Conservation (phyloP, 1,284 basidiomycete species). For the Apiotrichum brassicae region DNA sequence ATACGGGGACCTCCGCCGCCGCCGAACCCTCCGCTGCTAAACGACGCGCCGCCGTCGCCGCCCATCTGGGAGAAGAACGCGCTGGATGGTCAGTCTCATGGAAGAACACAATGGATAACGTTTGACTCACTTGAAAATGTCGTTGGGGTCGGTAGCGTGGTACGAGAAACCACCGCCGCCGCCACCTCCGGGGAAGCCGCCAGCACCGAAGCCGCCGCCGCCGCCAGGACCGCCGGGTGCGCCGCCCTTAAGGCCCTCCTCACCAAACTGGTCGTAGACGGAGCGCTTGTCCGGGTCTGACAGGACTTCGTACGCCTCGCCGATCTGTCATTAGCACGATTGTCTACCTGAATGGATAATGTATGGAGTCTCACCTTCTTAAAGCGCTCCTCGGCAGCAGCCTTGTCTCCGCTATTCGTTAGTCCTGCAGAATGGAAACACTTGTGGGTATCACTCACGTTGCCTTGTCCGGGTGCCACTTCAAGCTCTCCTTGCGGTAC, state of each 20-base stretch:
- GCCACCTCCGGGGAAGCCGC: conserved; percentile 52
- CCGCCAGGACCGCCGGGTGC: conserved; percentile 45
- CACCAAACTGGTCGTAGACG: conserved; percentile 91
- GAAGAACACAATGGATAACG: no score
- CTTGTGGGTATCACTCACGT: conserved; percentile 44
- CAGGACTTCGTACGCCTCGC: conserved; percentile 95
- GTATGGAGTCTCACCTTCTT: conserved; percentile 69
- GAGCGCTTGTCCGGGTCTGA: conserved; percentile 83
- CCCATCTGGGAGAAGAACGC: conserved; percentile 56
- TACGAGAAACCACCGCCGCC: conserved; percentile 54
- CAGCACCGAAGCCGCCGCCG: conserved; percentile 45
- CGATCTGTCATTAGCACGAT: conserved; percentile 51
- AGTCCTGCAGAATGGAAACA: conserved; percentile 2
- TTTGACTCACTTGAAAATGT: conserved; percentile 75
- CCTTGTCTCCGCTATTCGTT: conserved; percentile 47
- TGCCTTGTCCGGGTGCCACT: conserved; percentile 91
- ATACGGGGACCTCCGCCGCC: conserved; percentile 27
- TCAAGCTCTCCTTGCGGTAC: conserved; percentile 60
- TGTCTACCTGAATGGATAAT: no score
- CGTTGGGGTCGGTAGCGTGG: conserved; percentile 74
- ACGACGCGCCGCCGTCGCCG: conserved; percentile 33
- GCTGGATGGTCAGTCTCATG: conserved; percentile 47
- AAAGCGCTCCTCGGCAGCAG: conserved; percentile 82
- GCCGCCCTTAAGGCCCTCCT: conserved; percentile 79
- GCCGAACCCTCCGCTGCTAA: conserved; percentile 33